Evolutionary conservation across 441 rosid genomes (phyloP), one percentile per base, ranked within the genome.

Genomic region (Biscutella laevigata): DNA sequence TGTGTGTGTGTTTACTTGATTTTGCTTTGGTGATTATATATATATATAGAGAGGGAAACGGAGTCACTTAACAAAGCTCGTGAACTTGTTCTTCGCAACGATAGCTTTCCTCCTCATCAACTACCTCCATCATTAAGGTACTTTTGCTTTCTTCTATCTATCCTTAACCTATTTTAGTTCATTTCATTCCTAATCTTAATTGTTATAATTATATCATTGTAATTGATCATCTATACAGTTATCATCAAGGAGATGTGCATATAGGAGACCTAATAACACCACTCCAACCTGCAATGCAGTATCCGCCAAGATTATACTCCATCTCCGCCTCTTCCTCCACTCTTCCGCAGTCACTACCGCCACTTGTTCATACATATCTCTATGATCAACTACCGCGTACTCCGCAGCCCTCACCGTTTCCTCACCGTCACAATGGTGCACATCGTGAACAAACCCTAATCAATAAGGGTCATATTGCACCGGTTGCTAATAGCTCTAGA

Each of bases 21-120:
- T 71, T 62, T 59, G 38, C 30, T 52, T 61, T 66, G 68, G 36
- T 71, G 66, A 30, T 32, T 32, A n/a, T n/a, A n/a, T n/a, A n/a
- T n/a, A n/a, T n/a, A n/a, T n/a, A n/a, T 78, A 91, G 98, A 91
- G 68, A 82, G 95, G 51, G 98, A 88, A 81, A 88, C 94, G 58
- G 98, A 91, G 72, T 83, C 94, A 45, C 81, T 91, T 76, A 91
- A 82, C 81, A 79, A 81, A 40, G 98, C 98, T 75, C 96, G 96
- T 67, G 95, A 88, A 79, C 77, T 91, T 69, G 95, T 91, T 68
- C 83, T 78, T 73, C 83, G 58, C 45, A 79, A 71, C 70, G 95
- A 88, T 61, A 78, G 52, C 77, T 55, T 75, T 71, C 70, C 80
- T 61, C 61, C 75, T 49, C 67, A 64, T 36, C 87, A 59, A 51